Percentiles rank a stretch among this genome's conserved stretches.
Conservation (phyloP, 257 asterid genomes). For the Solanum microdontum region DNA sequence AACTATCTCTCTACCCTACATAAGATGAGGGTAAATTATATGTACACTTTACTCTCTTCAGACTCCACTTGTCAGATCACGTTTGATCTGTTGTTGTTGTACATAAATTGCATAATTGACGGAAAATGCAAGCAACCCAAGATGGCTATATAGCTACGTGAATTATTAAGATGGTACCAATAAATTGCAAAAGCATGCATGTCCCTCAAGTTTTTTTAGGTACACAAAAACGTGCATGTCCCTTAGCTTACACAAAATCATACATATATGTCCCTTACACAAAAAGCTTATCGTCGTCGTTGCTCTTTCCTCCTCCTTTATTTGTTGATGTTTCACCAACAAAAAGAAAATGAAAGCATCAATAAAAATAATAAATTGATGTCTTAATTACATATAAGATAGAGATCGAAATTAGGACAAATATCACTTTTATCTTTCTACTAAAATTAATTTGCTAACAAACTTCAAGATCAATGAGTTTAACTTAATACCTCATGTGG, state of each 20-base stretch:
- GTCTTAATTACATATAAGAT: not conserved
- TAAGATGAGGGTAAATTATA: not conserved
- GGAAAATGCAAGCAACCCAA: not conserved
- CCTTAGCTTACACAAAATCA: not conserved
- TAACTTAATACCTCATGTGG: not conserved
- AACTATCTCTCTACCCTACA: fast-evolving
- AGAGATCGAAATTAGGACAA: not conserved
- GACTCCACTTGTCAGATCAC: not conserved
- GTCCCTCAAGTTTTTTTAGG: not conserved
- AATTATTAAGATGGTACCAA: not conserved
- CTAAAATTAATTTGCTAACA: too few species aligned
- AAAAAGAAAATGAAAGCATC: not conserved
- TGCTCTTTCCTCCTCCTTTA: not conserved
- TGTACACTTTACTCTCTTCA: not conserved
- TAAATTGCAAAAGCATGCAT: not conserved
- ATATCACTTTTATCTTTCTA: not conserved
- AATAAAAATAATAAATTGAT: not conserved
- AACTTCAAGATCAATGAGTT: not conserved
- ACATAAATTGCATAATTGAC: not conserved
- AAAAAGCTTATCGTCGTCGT: not conserved
- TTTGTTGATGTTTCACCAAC: not conserved
- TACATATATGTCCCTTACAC: not conserved
- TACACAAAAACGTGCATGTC: not conserved
- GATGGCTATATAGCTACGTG: not conserved
- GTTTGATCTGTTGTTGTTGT: not conserved